A percentile compares a stretch with the other conserved stretches of the same genome.
Evolutionary conservation across 2,329 filamentous ascomycete genomes (phyloP).

Genomic region (Penicillium sclerotigenum): DNA sequence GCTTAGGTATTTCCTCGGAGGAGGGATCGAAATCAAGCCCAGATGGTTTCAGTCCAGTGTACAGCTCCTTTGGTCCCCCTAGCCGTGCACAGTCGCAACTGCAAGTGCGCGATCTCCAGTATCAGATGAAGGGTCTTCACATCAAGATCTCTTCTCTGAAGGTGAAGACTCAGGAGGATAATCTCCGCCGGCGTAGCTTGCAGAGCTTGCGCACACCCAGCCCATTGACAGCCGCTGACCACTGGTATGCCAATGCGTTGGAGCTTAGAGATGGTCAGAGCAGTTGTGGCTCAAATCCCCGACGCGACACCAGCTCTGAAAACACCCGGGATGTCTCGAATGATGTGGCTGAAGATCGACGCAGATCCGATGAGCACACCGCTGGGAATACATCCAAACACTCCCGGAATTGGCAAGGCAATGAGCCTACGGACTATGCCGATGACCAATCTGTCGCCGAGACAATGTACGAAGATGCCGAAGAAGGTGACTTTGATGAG

Average conservation of each 20-base stretch:
- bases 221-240: constrained; percentile 72
- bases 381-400: constrained; percentile 1
- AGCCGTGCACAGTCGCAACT: constrained; percentile 69
- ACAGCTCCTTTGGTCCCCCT: constrained; percentile 46
- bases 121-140: constrained; percentile 81
- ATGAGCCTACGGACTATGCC: constrained; percentile 23
- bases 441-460: constrained; percentile 30
- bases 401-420: constrained; percentile 7
- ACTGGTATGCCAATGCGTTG: constrained; percentile 49
- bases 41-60: constrained; percentile 37
- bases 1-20: constrained; percentile 30
- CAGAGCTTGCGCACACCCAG: constrained; percentile 72
- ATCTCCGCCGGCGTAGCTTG: constrained; percentile 70
- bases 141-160: constrained; percentile 78
- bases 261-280: constrained; percentile 35
- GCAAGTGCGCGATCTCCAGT: constrained; percentile 70
- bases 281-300: constrained; percentile 36
- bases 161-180: constrained; percentile 75
- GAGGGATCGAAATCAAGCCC: constrained; percentile 27
- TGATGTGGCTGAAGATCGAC: constrained; percentile 6
- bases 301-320: constrained; percentile 36
- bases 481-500: constrained; percentile 41
- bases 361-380: constrained; percentile 2
- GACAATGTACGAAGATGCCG: constrained; percentile 45
- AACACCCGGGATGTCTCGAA: constrained; percentile 16